phyloP scores from a whole-genome alignment of 345 rosid species.

The Eucalyptus decipiens region DNA sequence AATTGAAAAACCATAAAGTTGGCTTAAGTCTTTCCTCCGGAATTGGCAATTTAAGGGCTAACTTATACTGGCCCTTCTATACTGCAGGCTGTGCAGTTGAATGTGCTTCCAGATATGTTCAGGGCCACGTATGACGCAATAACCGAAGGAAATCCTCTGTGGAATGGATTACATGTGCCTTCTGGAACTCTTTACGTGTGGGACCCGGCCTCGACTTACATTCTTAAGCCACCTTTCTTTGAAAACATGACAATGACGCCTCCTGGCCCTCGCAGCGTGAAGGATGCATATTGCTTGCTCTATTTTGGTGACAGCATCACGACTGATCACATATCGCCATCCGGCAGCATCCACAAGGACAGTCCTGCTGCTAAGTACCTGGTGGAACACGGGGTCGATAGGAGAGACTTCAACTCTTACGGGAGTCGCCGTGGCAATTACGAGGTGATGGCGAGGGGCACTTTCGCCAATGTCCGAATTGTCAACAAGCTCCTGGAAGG shows the following conservation, averaged over 20 bases:
- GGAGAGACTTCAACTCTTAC: constrained; percentile 80
- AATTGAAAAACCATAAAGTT: neutral
- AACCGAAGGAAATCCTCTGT: constrained; percentile 83
- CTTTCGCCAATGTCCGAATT: constrained; percentile 68
- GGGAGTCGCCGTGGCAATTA: constrained; percentile 90
- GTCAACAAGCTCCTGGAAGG: constrained; percentile 76
- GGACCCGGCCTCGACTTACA: constrained; percentile 71
- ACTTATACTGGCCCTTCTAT: neutral
- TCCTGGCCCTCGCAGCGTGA: constrained; percentile 66
- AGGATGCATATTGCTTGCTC: constrained; percentile 79
- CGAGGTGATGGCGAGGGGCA: constrained; percentile 78
- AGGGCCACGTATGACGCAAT: constrained; percentile 77
- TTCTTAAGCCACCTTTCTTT: constrained; percentile 81
- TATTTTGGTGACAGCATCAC: constrained; percentile 86
- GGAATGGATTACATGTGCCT: constrained; percentile 71
- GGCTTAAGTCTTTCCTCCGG: neutral
- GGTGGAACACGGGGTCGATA: constrained; percentile 64
- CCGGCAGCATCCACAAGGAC: constrained; percentile 88
- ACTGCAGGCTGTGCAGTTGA: constrained; percentile 74
- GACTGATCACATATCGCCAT: constrained; percentile 87
- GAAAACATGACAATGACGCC: constrained; percentile 82
- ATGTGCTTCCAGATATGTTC: constrained; percentile 85
- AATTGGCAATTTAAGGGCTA: neutral
- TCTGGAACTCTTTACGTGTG: constrained; percentile 51
- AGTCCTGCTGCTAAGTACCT: constrained; percentile 85